A percentile compares a stretch with the other conserved stretches of the same genome.
Conservation (phyloP, 1,139 yeast genomes). For the Nakaseomyces uthaithaninus region DNA sequence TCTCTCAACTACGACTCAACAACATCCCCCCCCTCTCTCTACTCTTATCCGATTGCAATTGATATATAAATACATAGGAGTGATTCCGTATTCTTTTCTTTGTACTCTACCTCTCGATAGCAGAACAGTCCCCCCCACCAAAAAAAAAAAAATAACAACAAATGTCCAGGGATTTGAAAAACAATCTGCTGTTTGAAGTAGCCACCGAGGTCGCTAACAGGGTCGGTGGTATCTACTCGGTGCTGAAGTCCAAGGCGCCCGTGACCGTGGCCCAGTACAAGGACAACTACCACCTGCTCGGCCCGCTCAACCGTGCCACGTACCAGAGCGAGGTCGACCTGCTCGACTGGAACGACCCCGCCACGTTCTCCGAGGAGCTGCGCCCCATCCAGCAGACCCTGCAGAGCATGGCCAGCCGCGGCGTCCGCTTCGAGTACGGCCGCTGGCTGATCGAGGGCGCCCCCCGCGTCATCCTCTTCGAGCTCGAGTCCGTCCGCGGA, state of each 20-base stretch:
- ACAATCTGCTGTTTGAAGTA: constrained; percentile 83
- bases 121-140: background rate
- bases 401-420: constrained; percentile 62
- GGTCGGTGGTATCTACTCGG: constrained; percentile 97
- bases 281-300: constrained; percentile 77
- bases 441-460: constrained; percentile 98
- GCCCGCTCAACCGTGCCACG: constrained; percentile 72
- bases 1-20: too few relatives aligned
- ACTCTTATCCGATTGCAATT: too few relatives aligned
- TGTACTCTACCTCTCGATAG: too few relatives aligned
- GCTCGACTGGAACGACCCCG: constrained; percentile 54
- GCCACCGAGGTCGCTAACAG: constrained; percentile 98
- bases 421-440: constrained; percentile 79
- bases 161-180: constrained; percentile 70
- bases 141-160: background rate
- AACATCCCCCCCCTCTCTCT: too few relatives aligned
- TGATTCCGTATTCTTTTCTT: too few relatives aligned
- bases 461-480: constrained; percentile 84
- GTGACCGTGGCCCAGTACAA: constrained; percentile 91
- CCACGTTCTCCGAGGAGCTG: constrained; percentile 37
- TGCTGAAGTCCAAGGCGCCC: constrained; percentile 92
- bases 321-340: constrained; percentile 94
- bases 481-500: constrained; percentile 60
- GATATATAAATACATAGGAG: too few relatives aligned
- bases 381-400: constrained; percentile 33